These are phyloP conservation scores for Oryza longistaminata DNA, from an alignment of 176 grass and related monocot species.

Conservation along the genomic window DNA sequence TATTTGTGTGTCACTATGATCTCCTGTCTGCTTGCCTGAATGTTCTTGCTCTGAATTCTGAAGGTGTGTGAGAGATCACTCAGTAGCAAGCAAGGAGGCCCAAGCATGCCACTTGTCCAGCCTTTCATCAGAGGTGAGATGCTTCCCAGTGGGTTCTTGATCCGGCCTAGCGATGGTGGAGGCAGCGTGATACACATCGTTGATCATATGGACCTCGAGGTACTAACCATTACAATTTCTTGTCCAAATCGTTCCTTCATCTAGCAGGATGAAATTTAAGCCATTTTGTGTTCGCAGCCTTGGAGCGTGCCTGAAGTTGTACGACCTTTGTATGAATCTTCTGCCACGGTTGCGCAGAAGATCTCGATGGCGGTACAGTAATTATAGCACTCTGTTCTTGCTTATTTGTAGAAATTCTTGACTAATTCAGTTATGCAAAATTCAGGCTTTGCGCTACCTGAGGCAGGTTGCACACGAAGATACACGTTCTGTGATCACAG, in stretches of 20 bases:
- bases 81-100: slow-evolving; percentile 63
- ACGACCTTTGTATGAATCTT: slow-evolving; percentile 83
- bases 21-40: neutral
- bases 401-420: neutral
- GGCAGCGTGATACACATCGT: slow-evolving; percentile 90
- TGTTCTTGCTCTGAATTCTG: neutral
- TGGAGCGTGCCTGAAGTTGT: slow-evolving; percentile 96
- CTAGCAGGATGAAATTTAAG: neutral
- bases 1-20: neutral
- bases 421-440: slow-evolving; percentile 31
- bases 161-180: slow-evolving; percentile 84
- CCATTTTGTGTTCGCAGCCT: slow-evolving; percentile 48
- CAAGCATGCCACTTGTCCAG: slow-evolving; percentile 69
- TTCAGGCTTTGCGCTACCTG: slow-evolving; percentile 88
- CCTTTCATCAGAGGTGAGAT: slow-evolving; percentile 91
- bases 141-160: slow-evolving; percentile 87
- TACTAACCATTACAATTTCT: slow-evolving; percentile 51
- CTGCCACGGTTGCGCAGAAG: slow-evolving; percentile 81
- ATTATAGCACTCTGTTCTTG: neutral
- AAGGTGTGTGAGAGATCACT: slow-evolving; percentile 93
- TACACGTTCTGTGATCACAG: slow-evolving; percentile 58
- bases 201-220: slow-evolving; percentile 89
- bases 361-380: slow-evolving; percentile 69
- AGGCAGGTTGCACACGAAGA: slow-evolving; percentile 78
- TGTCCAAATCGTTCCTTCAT: slow-evolving; percentile 8